Evolutionary conservation across 768 basidiomycete species (phyloP).

Genomic region (Russula sp.): DNA sequence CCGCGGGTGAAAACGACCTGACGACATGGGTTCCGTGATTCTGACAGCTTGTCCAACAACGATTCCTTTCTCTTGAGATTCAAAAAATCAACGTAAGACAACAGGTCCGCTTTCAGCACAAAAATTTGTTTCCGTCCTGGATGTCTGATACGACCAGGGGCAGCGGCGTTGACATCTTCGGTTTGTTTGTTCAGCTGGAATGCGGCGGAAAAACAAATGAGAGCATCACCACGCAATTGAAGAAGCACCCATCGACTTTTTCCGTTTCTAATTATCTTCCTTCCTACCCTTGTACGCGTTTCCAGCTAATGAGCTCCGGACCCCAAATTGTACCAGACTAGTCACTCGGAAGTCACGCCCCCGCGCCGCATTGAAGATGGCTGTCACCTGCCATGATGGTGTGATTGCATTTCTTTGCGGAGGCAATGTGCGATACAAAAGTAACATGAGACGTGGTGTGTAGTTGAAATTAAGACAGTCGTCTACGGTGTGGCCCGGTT

Average conservation of each 20-base stretch:
- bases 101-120: neutral
- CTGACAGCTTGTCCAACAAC: neutral
- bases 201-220: neutral
- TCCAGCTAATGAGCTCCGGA: neutral
- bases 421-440: neutral
- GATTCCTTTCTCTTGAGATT: neutral
- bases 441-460: neutral
- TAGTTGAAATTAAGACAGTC: no score
- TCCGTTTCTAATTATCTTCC: neutral
- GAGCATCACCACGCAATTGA: neutral
- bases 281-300: neutral
- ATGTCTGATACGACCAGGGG: neutral
- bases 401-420: neutral
- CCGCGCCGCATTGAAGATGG: neutral
- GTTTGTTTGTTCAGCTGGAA: neutral
- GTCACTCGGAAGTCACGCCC: neutral
- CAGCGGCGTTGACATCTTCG: slow-evolving; percentile 2
- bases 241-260: neutral
- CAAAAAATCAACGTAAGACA: neutral
- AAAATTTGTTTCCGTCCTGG: neutral
- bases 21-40: neutral
- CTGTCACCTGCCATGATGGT: neutral
- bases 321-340: neutral
- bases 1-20: neutral
- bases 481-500: no score